Percentiles rank a stretch among this genome's conserved stretches.
These are phyloP conservation scores for Tylopilus subfusipes DNA, from an alignment of 768 basidiomycete species.

Conservation along the genomic window DNA sequence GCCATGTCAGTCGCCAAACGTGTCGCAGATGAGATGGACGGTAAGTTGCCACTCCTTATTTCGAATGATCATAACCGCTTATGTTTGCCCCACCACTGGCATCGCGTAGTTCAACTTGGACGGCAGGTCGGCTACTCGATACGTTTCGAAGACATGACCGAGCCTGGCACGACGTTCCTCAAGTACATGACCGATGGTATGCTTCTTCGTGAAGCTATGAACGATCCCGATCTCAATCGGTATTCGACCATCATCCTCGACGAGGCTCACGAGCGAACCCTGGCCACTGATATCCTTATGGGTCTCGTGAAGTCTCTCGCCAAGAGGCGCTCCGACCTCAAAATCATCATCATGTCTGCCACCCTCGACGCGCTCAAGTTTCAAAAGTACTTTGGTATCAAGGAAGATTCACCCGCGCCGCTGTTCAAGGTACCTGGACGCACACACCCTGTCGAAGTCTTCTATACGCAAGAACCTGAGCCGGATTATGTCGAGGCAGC, in stretches of 20 bases:
- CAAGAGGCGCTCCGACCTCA: conserved; percentile 79
- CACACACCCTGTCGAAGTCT: conserved; percentile 94
- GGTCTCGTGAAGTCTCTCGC: conserved; percentile 87
- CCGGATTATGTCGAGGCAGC: conserved; percentile 97
- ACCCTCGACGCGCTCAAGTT: conserved; percentile 97
- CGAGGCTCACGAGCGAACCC: conserved; percentile 97
- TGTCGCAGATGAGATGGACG: conserved; percentile 99
- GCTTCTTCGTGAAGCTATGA: conserved; percentile 98
- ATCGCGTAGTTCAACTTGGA: conserved; percentile 73
- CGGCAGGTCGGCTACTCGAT: conserved; percentile 97
- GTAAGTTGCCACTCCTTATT: conserved; percentile 42
- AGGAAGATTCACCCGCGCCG: conserved; percentile 48
- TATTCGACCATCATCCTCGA: conserved; percentile 99
- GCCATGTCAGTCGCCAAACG: conserved; percentile 73
- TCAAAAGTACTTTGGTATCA: conserved; percentile 83
- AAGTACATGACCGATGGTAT: conserved; percentile 99
- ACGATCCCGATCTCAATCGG: conserved; percentile 81
- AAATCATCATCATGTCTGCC: conserved; percentile 98
- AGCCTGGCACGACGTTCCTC: conserved; percentile 91
- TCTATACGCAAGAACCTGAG: conserved; percentile 90
- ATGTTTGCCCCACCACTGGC: conserved; percentile 2
- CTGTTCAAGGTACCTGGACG: conserved; percentile 90
- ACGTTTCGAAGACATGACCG: conserved; percentile 83
- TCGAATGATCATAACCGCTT: too few relatives aligned
- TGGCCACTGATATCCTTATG: conserved; percentile 98